Evolutionary conservation across 352 stramenopile species (phyloP).

Genomic region (Peronospora destructor): DNA sequence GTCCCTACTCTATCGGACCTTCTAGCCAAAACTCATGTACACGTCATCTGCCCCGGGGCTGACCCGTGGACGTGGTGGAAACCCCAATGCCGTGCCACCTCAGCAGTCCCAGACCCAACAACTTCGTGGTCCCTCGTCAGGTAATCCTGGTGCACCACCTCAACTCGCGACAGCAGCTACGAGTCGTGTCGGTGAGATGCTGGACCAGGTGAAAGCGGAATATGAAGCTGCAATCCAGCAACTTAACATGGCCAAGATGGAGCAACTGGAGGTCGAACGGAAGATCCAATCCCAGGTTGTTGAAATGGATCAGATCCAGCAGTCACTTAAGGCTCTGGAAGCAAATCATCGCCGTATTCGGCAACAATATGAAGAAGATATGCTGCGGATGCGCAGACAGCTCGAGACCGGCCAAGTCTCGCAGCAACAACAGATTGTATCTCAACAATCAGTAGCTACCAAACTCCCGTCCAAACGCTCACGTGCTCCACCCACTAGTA

Average conservation of each 20-base stretch:
- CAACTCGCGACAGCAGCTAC: constrained; percentile 33
- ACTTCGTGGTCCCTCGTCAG: constrained; percentile 49
- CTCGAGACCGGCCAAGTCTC: constrained; percentile 49
- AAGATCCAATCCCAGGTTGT: constrained; percentile 84
- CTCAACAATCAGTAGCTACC: constrained; percentile 26
- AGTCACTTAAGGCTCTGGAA: constrained; percentile 79
- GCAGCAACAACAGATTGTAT: constrained; percentile 39
- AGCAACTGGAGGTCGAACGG: constrained; percentile 82
- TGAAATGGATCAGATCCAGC: constrained; percentile 86
- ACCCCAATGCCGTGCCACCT: constrained; percentile 36
- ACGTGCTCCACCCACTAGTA: constrained; percentile 35
- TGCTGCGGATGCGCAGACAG: constrained; percentile 77
- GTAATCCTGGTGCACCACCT: constrained; percentile 34
- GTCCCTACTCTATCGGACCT: not conserved
- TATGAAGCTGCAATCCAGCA: constrained; percentile 81
- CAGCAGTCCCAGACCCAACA: constrained; percentile 54
- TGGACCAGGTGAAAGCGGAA: constrained; percentile 80
- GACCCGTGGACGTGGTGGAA: constrained; percentile 45
- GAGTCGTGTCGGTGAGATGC: constrained; percentile 68
- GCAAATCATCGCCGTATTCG: constrained; percentile 75
- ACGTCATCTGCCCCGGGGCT: constrained; percentile 56
- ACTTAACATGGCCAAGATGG: constrained; percentile 84
- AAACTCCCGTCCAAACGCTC: constrained; percentile 58
- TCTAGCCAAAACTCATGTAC: constrained; percentile 38
- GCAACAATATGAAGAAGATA: constrained; percentile 82